Evolutionary conservation across 305 asterid genomes (phyloP).

Genomic region (Fraxinus greggii): DNA sequence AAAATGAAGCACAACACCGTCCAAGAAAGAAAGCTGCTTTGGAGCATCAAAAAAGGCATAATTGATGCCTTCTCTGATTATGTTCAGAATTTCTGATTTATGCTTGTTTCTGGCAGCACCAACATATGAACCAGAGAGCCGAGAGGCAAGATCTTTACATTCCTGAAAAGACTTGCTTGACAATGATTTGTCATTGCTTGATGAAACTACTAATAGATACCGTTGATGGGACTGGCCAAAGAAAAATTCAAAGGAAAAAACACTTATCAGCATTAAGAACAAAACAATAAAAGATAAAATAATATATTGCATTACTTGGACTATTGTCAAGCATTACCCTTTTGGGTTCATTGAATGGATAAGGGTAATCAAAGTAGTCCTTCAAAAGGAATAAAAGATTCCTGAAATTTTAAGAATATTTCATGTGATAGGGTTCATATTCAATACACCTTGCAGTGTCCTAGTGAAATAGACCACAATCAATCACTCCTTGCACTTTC

Average conservation of each 20-base stretch:
- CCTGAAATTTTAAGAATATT: neutral
- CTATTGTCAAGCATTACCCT: neutral
- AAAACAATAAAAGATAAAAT: neutral
- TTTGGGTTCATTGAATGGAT: constrained; percentile 1
- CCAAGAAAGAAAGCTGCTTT: constrained; percentile 78
- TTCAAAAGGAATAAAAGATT: neutral
- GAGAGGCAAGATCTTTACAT: constrained; percentile 77
- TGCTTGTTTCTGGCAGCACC: constrained; percentile 85
- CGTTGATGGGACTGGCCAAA: constrained; percentile 64
- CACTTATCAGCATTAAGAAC: constrained; percentile 18
- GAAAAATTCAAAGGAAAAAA: constrained; percentile 8
- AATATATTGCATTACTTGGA: neutral
- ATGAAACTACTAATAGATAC: constrained; percentile 45
- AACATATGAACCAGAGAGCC: constrained; percentile 70
- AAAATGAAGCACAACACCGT: constrained; percentile 73
- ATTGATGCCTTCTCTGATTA: constrained; percentile 69
- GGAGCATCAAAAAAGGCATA: constrained; percentile 86
- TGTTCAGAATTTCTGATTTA: constrained; percentile 59
- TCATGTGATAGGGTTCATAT: neutral
- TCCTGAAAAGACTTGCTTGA: constrained; percentile 66
- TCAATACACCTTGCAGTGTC: neutral
- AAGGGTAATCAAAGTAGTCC: neutral
- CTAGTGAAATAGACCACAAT: neutral
- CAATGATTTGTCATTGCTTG: constrained; percentile 47
- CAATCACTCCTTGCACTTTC: neutral